These are phyloP conservation scores for Pyricularia sp. DNA, from an alignment of 2,329 filamentous ascomycete genomes.

Conservation along the genomic window DNA sequence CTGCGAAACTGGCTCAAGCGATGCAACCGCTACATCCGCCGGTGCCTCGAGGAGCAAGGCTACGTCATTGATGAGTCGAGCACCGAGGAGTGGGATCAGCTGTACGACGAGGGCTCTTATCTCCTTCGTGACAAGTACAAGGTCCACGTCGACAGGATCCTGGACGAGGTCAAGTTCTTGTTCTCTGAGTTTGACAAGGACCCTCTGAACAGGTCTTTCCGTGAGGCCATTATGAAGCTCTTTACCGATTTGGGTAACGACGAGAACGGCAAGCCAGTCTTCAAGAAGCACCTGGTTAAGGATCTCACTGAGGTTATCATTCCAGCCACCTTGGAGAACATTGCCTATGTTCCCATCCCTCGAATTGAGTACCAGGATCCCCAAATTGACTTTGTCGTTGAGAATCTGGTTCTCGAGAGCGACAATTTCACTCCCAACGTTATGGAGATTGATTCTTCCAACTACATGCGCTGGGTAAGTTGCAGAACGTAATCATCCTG, in stretches of 20 bases:
- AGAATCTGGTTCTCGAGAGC: conserved; percentile 90
- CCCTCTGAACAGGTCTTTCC: conserved; percentile 72
- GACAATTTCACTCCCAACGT: conserved; percentile 95
- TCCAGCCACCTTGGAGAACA: conserved; percentile 66
- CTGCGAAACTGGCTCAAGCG: conserved; percentile 81
- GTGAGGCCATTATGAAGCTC: conserved; percentile 61
- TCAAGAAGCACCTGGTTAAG: conserved; percentile 88
- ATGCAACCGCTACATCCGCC: conserved; percentile 65
- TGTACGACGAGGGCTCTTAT: conserved; percentile 77
- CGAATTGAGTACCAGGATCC: conserved; percentile 85
- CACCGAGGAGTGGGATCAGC: conserved; percentile 65
- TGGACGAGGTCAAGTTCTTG: conserved; percentile 85
- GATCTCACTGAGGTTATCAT: conserved; percentile 80
- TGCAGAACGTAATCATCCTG: background rate
- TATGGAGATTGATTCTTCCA: conserved; percentile 76
- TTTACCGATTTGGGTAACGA: conserved; percentile 84
- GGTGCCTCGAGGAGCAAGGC: conserved; percentile 76
- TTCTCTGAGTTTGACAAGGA: conserved; percentile 83
- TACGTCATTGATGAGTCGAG: conserved; percentile 77
- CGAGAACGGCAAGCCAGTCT: conserved; percentile 66
- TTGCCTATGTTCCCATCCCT: conserved; percentile 84
- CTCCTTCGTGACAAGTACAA: conserved; percentile 83
- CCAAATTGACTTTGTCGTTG: conserved; percentile 74
- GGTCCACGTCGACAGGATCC: conserved; percentile 68
- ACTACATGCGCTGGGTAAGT: conserved; percentile 68